Evolutionary conservation across 768 basidiomycete species (phyloP).

Genomic region (Suillus bovinus): DNA sequence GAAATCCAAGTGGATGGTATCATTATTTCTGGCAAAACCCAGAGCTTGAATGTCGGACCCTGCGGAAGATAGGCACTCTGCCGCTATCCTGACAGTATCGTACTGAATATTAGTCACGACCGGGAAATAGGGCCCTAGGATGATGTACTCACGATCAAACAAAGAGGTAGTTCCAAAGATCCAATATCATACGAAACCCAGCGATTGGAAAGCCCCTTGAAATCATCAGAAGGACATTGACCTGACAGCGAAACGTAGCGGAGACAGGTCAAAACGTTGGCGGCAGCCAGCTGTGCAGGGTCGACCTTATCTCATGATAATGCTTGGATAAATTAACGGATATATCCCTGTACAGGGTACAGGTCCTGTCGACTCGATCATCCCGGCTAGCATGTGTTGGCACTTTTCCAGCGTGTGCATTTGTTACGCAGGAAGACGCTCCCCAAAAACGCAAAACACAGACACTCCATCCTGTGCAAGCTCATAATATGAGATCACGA

Average conservation of each 20-base stretch:
- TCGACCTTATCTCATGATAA: too few relatives aligned
- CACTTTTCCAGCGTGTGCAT: too few relatives aligned
- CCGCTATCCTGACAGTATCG: neutral
- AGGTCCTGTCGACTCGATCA: too few relatives aligned
- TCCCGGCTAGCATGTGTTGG: too few relatives aligned
- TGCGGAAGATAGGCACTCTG: neutral
- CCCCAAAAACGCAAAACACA: too few relatives aligned
- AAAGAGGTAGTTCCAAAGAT: neutral
- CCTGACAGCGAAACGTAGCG: neutral
- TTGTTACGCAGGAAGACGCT: too few relatives aligned
- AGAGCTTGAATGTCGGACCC: neutral
- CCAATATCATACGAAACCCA: too few relatives aligned
- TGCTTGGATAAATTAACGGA: too few relatives aligned
- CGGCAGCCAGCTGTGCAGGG: neutral
- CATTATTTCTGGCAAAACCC: neutral
- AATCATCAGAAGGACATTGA: neutral
- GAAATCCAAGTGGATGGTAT: neutral
- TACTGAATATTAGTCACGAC: too few relatives aligned
- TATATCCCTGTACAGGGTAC: too few relatives aligned
- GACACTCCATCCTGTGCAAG: too few relatives aligned
- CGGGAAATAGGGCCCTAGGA: neutral
- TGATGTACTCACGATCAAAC: neutral
- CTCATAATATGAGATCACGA: too few relatives aligned
- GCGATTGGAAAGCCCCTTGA: neutral
- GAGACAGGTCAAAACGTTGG: neutral